These are phyloP conservation scores for Cutaneotrichosporon sp. DNA, from an alignment of 1,284 basidiomycete species.

Conservation along the genomic window DNA sequence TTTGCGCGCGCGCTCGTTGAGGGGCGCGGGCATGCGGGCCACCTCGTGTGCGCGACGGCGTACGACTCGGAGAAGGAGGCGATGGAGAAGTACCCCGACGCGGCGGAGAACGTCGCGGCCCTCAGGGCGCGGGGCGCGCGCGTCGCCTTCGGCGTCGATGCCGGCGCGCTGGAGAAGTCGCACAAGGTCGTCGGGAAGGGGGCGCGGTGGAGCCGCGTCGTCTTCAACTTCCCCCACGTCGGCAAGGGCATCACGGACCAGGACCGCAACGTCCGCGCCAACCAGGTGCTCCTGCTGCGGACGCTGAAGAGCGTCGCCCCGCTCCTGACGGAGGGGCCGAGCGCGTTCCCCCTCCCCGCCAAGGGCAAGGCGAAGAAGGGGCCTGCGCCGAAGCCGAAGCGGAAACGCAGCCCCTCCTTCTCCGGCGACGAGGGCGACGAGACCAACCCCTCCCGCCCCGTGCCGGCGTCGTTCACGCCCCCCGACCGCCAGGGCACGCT, in stretches of 20 bases:
- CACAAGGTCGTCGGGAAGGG: slow-evolving; percentile 56
- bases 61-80: slow-evolving; percentile 80
- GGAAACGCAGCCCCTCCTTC: slow-evolving; percentile 10
- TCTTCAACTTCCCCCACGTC: slow-evolving; percentile 97
- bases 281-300: slow-evolving; percentile 82
- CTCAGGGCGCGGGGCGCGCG: slow-evolving; percentile 66
- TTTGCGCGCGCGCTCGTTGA: slow-evolving; percentile 74
- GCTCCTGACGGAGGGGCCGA: slow-evolving; percentile 63
- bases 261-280: slow-evolving; percentile 87
- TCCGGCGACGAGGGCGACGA: slow-evolving; percentile 55
- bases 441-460: slow-evolving; percentile 24
- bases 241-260: slow-evolving; percentile 93
- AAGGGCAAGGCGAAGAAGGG: slow-evolving; percentile 19
- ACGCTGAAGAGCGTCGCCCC: slow-evolving; percentile 76
- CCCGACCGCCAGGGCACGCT: slow-evolving; percentile 59
- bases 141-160: slow-evolving; percentile 84
- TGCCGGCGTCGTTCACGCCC: slow-evolving; percentile 36
- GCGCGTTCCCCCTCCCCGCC: slow-evolving; percentile 26
- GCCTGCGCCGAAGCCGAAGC: slow-evolving; percentile 9
- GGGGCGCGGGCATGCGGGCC: slow-evolving; percentile 63
- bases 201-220: slow-evolving; percentile 67
- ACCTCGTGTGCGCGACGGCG: slow-evolving; percentile 79
- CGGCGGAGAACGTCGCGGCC: slow-evolving; percentile 62
- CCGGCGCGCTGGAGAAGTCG: slow-evolving; percentile 66
- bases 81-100: slow-evolving; percentile 81